phyloP scores from a whole-genome alignment of 805 yeast species.

The Candida insectalens region DNA sequence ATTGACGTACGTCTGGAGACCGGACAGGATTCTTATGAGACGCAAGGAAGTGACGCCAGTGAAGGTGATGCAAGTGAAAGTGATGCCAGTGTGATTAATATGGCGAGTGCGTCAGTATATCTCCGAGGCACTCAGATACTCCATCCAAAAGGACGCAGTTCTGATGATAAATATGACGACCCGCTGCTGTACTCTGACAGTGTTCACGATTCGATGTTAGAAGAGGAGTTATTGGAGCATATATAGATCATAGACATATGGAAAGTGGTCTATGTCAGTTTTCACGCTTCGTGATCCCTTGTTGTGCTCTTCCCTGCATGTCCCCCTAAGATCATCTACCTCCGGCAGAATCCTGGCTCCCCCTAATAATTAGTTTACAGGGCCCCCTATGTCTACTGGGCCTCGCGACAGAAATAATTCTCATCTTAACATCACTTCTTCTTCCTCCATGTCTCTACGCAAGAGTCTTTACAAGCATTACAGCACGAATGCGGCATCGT shows the following conservation, averaged over 20 bases:
- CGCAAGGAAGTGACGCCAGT: background rate
- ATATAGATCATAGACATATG: too few relatives aligned
- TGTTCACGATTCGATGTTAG: constrained; percentile 18
- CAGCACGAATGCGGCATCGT: constrained; percentile 17
- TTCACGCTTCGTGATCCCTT: too few relatives aligned
- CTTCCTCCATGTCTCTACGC: constrained; percentile 27
- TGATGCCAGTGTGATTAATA: constrained; percentile 12
- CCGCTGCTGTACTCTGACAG: constrained; percentile 13
- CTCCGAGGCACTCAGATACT: constrained; percentile 14
- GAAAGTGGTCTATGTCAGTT: too few relatives aligned
- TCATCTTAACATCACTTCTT: too few relatives aligned
- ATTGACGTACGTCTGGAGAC: too few relatives aligned
- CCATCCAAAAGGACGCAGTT: background rate
- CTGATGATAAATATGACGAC: constrained; percentile 2
- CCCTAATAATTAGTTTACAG: too few relatives aligned
- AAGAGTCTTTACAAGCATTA: constrained; percentile 26
- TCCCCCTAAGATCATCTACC: too few relatives aligned
- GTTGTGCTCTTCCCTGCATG: too few relatives aligned
- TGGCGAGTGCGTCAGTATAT: constrained; percentile 16
- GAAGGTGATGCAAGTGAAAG: background rate
- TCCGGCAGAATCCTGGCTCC: too few relatives aligned
- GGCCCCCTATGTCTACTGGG: too few relatives aligned
- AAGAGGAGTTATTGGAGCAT: constrained; percentile 18
- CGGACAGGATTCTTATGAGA: too few relatives aligned
- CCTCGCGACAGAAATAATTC: too few relatives aligned